Percentiles rank a stretch among this genome's conserved stretches.
phyloP scores from a whole-genome alignment of 345 rosid species.

The Atalantia buxifolia region DNA sequence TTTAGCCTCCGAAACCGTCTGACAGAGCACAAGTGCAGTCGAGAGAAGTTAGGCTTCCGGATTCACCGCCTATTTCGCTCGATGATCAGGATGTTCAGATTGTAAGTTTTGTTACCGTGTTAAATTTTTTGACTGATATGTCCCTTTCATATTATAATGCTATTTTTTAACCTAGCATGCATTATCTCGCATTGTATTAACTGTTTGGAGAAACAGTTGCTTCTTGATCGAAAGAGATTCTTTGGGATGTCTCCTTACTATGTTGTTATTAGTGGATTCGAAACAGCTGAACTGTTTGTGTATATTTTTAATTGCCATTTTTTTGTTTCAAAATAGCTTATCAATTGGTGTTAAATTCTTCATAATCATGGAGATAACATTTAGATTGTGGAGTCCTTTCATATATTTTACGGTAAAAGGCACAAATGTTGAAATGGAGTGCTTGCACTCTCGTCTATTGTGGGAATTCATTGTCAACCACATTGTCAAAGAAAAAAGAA shows the following conservation, averaged over 20 bases:
- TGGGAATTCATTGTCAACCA: not conserved
- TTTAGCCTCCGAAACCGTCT: constrained; percentile 70
- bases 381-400: not conserved
- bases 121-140: not conserved
- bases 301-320: not conserved
- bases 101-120: constrained; percentile 42
- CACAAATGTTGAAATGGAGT: not conserved
- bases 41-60: constrained; percentile 81
- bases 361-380: not conserved
- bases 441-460: not conserved
- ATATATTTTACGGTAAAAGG: not conserved
- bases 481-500: not conserved
- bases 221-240: not conserved
- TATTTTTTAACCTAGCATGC: not conserved
- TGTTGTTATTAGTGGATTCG: not conserved
- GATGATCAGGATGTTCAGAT: constrained; percentile 88
- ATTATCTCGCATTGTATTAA: not conserved
- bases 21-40: constrained; percentile 83
- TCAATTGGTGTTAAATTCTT: not conserved
- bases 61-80: constrained; percentile 70
- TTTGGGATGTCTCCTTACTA: not conserved
- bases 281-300: not conserved
- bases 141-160: not conserved
- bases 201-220: not conserved
- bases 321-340: not conserved